These are phyloP conservation scores for Tillandsia fasciculata DNA, from an alignment of 176 grass and related monocot genomes.

Conservation along the genomic window DNA sequence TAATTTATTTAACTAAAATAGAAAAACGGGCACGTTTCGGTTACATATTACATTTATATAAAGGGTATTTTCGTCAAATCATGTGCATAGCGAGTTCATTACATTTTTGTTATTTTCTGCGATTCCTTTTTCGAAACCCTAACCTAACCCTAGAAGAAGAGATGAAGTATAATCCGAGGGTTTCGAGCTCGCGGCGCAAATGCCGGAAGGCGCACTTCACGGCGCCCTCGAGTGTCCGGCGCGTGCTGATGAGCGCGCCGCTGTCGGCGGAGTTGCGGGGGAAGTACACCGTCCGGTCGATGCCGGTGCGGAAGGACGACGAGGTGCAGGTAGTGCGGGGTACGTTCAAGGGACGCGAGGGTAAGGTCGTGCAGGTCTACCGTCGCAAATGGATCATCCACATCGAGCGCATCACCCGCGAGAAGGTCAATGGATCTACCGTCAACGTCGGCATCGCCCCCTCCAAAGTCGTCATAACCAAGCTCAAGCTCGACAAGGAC, in stretches of 20 bases:
- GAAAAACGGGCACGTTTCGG: too few species aligned
- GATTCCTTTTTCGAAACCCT: not conserved
- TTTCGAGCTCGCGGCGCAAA: slow-evolving; percentile 5
- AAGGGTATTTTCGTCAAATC: too few species aligned
- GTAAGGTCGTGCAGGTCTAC: slow-evolving; percentile 12
- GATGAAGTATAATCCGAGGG: slow-evolving; percentile 2
- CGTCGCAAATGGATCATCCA: slow-evolving; percentile 9
- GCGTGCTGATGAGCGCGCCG: slow-evolving; percentile 15
- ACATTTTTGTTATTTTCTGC: too few species aligned
- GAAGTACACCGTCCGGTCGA: slow-evolving; percentile 1
- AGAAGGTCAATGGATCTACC: slow-evolving; percentile 10
- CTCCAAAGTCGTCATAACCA: too few species aligned
- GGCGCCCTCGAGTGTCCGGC: slow-evolving; percentile 2
- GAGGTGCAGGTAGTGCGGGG: slow-evolving; percentile 6
- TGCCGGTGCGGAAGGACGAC: slow-evolving; percentile 11
- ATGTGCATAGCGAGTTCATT: too few species aligned
- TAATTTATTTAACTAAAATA: too few species aligned
- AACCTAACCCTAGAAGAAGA: not conserved
- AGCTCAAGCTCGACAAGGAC: too few species aligned
- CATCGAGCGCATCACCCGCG: slow-evolving; percentile 11
- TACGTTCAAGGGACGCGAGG: slow-evolving; percentile 8
- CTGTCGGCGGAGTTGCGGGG: slow-evolving; percentile 4
- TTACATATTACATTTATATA: too few species aligned
- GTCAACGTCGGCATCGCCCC: slow-evolving; percentile 4
- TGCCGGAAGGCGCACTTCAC: slow-evolving; percentile 8